Base-by-base conservation (phyloP, 169 alveolate genomes). In the Cryptosporidium baileyi region DNA sequence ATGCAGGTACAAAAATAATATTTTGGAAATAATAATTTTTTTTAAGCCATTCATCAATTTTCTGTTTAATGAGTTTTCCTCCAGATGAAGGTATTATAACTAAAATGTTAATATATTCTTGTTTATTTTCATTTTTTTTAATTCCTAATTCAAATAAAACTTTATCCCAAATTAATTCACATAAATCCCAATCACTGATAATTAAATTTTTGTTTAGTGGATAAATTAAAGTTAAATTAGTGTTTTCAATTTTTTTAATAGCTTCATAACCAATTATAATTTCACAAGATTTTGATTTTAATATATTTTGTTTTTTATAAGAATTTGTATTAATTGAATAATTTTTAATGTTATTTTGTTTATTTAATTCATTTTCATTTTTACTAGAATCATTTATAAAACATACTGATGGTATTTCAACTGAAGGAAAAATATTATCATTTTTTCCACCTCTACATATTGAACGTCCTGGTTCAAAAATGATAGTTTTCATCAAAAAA, bases 341-440 rank as follows among this genome's bases (percentile, higher is more conserved):
- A 38, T 41, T 43, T 15, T 44, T 40, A 9, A 62, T 4, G 17
- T 17, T 43, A 22, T 13, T 15, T 13, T 32, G 32, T 9, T 62
- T 24, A 3, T 7, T 38, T 30, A 13, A 1, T n/a, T n/a, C n/a
- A 11, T 47, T 47, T 26, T 45, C 81, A 24, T 47, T 65, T 9
- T 44, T 60, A 1, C 3, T 3, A n/a, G n/a, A n/a, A 13, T 47
- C 38, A 2, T 24, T 52, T 17, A 74, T 19, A 30, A 34, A 74
- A 38, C 85, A 74, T 24, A 74, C 85, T 11, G 85, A 54, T 36
- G 85, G 85, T 22, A 74, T 54, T 59, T 74, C 85, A 19, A 74
- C 67, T 9, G 34, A 15, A 34, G 85, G 85, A 3, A 74, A 13
- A 7, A 36, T 15, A n/a, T 36, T 38, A 38, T 57, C 85, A 59